phyloP scores from a whole-genome alignment of 768 basidiomycete species.

The Cystofilobasidium ferigula region DNA sequence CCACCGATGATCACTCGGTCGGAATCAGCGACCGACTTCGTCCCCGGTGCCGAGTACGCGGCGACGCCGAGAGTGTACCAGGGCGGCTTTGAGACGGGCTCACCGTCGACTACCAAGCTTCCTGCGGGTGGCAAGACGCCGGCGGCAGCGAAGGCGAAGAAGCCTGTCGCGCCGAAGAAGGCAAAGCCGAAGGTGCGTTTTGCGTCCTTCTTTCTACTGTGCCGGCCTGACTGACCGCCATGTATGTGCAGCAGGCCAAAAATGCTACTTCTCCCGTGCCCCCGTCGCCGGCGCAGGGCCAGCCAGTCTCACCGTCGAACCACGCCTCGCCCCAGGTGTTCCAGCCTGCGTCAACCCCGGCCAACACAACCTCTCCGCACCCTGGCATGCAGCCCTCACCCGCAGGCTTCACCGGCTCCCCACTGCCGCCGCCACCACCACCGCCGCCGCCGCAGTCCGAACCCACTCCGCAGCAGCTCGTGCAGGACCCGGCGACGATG shows the following conservation, averaged over 20 bases:
- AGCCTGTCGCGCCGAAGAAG: not conserved
- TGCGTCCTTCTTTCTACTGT: not conserved
- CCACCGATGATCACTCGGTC: not conserved
- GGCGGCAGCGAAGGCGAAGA: not conserved
- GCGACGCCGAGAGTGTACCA: not conserved
- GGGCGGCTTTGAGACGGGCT: not conserved
- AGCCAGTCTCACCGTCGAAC: not conserved
- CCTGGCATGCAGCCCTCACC: not conserved
- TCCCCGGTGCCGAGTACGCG: not conserved
- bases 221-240: not conserved
- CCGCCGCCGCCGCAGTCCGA: not conserved
- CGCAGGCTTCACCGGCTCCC: not conserved
- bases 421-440: not conserved
- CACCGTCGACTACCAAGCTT: not conserved
- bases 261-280: not conserved
- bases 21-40: not conserved
- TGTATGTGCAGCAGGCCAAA: not conserved
- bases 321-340: constrained; percentile 1
- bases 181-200: not conserved
- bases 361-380: not conserved
- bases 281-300: not conserved
- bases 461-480: not conserved
- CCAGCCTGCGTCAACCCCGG: not conserved
- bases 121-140: not conserved
- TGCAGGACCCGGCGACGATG: not conserved